These are phyloP conservation scores for Telfairia occidentalis DNA, from an alignment of 331 rosid genomes.

Conservation along the genomic window DNA sequence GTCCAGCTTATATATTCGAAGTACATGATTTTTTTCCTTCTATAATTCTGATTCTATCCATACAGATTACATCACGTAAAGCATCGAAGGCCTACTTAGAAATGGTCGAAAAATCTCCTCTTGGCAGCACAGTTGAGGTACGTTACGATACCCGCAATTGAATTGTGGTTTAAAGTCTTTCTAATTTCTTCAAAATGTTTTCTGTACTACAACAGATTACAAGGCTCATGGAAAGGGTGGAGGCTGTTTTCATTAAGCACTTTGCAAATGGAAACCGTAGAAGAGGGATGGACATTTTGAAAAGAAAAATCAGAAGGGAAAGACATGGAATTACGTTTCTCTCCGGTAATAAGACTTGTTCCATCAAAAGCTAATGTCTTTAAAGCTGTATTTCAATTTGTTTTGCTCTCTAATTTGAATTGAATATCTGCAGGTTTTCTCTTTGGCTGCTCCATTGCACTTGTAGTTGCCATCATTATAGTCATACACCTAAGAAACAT, in stretches of 20 bases:
- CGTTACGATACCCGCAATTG: not conserved
- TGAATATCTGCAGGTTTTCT: conserved; percentile 33
- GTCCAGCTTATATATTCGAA: not conserved
- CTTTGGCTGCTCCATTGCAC: conserved; percentile 54
- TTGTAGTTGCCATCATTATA: conserved; percentile 34
- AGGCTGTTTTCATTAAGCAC: conserved; percentile 50
- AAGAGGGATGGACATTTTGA: conserved; percentile 52
- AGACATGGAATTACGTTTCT: conserved; percentile 43
- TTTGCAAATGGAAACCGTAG: conserved; percentile 56
- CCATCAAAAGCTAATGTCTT: not conserved
- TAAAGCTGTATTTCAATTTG: not conserved
- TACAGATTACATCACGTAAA: conserved; percentile 43
- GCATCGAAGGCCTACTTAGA: conserved; percentile 55
- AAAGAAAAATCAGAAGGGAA: conserved; percentile 42
- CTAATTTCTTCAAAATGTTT: conserved; percentile 2
- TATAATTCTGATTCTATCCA: not conserved
- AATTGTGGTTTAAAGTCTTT: not conserved
- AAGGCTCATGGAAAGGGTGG: conserved; percentile 56
- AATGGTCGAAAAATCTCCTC: conserved; percentile 51
- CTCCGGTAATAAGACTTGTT: conserved; percentile 31
- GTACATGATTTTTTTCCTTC: not conserved
- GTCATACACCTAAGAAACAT: conserved; percentile 43
- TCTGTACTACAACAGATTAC: conserved; percentile 30
- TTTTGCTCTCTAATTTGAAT: not conserved
- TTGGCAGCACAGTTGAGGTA: conserved; percentile 48